Percentiles rank a stretch among this genome's conserved stretches.
These are phyloP conservation scores for Geotrichum bryndzae DNA, from an alignment of 1,139 yeast genomes.

Conservation along the genomic window DNA sequence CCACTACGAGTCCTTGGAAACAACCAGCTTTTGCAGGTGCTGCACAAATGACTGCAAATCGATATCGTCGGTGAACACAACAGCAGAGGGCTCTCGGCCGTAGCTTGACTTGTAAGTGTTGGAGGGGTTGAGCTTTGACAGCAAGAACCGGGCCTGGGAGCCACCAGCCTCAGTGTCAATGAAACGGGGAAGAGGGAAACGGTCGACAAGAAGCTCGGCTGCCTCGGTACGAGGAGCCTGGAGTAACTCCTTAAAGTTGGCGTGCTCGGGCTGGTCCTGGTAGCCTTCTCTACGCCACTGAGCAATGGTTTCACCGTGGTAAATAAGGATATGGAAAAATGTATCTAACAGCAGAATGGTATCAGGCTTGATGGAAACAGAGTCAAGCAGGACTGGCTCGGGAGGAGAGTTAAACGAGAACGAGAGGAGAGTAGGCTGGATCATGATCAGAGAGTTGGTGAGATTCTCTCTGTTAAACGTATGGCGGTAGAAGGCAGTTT, in stretches of 20 bases:
- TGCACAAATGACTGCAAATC: conserved; percentile 66
- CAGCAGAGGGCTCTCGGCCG: conserved; percentile 35
- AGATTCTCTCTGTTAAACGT: conserved; percentile 62
- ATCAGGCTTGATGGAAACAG: conserved; percentile 56
- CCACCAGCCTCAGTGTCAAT: conserved; percentile 74
- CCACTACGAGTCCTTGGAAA: conserved; percentile 20
- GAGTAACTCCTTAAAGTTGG: conserved; percentile 52
- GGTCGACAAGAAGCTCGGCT: conserved; percentile 55
- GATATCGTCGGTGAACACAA: conserved; percentile 63
- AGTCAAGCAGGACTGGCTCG: conserved; percentile 66
- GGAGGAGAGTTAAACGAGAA: conserved; percentile 54
- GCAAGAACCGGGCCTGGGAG: conserved; percentile 68
- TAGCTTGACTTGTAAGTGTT: conserved; percentile 47
- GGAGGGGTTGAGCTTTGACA: conserved; percentile 70
- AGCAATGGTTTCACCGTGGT: conserved; percentile 63
- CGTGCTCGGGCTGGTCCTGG: conserved; percentile 60
- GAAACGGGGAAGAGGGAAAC: conserved; percentile 69
- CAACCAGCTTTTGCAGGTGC: conserved; percentile 36
- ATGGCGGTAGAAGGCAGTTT: conserved; percentile 64
- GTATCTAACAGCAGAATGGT: conserved; percentile 63
- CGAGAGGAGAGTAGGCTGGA: conserved; percentile 66
- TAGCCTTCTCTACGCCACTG: conserved; percentile 65
- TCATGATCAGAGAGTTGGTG: conserved; percentile 61
- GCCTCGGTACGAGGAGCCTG: conserved; percentile 67
- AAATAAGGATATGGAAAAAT: conserved; percentile 65